phyloP scores from a whole-genome alignment of 2,329 filamentous ascomycete species.

The Monilinia polystroma region DNA sequence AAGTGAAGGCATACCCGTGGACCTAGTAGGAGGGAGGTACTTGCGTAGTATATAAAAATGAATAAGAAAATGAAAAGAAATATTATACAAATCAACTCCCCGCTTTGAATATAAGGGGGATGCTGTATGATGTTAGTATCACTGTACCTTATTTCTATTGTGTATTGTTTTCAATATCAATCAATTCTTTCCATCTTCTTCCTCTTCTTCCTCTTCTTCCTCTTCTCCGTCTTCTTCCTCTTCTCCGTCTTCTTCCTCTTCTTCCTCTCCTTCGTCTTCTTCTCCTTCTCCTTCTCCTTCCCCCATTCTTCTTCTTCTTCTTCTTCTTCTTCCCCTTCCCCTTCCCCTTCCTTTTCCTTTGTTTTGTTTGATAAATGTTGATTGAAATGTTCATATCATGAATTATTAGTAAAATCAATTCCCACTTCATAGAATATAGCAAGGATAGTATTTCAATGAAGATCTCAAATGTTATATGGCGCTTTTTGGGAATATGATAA shows the following conservation, averaged over 20 bases:
- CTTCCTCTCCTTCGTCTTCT: no score
- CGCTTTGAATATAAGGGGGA: no score
- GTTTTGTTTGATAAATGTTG: neutral
- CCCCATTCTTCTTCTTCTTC: no score
- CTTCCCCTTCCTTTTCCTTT: neutral
- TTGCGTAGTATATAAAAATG: no score
- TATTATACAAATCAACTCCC: no score
- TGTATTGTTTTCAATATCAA: slow-evolving; percentile 3
- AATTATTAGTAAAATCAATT: neutral
- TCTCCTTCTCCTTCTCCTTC: no score
- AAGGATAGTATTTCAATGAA: slow-evolving; percentile 7
- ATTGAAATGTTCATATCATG: neutral
- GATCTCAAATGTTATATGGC: slow-evolving; percentile 18
- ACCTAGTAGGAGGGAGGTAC: neutral
- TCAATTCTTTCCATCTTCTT: neutral
- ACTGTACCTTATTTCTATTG: neutral
- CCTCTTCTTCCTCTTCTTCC: no score
- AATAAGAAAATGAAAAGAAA: no score
- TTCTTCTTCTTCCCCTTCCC: no score
- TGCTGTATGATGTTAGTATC: no score
- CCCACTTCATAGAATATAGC: slow-evolving; percentile 7
- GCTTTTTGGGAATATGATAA: slow-evolving; percentile 15
- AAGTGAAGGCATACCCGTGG: neutral
- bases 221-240: no score
- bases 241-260: no score